Evolutionary conservation across 495 filamentous ascomycete genomes (phyloP).

Genomic region (Sordaria brevicollis): DNA sequence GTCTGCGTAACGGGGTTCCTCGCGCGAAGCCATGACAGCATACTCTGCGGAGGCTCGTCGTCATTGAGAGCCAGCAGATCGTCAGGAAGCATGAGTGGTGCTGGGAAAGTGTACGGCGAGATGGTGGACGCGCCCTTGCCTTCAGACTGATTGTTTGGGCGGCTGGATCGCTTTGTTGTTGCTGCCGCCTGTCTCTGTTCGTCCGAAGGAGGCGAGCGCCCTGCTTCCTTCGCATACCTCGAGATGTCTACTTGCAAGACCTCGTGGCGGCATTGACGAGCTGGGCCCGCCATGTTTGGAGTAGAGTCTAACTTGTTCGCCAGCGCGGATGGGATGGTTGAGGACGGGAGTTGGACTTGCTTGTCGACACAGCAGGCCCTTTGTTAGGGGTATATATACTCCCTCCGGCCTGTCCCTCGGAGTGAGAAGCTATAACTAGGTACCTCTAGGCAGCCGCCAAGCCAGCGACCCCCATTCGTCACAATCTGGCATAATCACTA

Average conservation of each 20-base stretch:
- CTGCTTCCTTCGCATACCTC: conserved; percentile 15
- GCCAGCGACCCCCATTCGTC: too few species aligned
- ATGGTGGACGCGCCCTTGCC: background rate
- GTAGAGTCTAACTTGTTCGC: background rate
- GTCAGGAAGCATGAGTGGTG: conserved; percentile 48
- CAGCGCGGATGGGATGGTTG: background rate
- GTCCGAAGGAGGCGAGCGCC: conserved; percentile 13
- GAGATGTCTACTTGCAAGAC: conserved; percentile 23
- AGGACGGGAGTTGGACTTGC: background rate
- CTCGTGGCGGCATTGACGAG: conserved; percentile 13
- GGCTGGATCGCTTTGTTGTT: conserved; percentile 3
- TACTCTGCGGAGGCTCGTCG: conserved; percentile 44
- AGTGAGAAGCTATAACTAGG: background rate
- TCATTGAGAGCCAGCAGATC: conserved; percentile 50
- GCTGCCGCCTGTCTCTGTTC: conserved; percentile 21
- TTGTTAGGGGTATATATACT: too few species aligned
- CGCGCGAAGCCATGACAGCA: conserved; percentile 43
- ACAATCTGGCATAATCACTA: too few species aligned
- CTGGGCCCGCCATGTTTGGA: background rate
- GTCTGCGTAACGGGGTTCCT: conserved; percentile 42
- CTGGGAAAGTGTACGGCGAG: conserved; percentile 39
- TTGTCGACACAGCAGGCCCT: too few species aligned
- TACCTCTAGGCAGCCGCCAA: background rate
- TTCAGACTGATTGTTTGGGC: conserved; percentile 3
- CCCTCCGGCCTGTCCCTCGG: background rate